Base-by-base conservation (phyloP, 2,329 filamentous ascomycete species). In the Botrytis squamosa region DNA sequence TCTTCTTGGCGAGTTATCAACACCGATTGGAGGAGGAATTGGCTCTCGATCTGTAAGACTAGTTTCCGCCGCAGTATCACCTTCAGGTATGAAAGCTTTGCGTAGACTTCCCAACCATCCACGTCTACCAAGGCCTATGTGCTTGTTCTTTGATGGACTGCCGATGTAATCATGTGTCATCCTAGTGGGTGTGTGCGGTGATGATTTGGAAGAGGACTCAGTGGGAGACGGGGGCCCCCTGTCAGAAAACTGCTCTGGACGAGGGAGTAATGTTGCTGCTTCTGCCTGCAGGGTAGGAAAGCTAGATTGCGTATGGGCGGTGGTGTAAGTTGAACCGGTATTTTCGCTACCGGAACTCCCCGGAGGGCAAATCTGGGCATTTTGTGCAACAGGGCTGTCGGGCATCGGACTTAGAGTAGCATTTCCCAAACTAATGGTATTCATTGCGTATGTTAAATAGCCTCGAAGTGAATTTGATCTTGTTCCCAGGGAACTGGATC, bases 31-130 rank as follows among this genome's bases (percentile, higher is more conserved):
- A 5, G 79, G 77, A 10, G 81, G 80, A 42, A 72, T 76, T 20
- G 71, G 64, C 33, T 77, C 76, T 71, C 74, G 64, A 63, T 59
- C 74, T 9, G 62, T 36, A 38, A 70, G 42, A 64, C 63, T 69
- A 0, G 64, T 16, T 18, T 69, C 63, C 12, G 42, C 66, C 10
- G 68, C 40, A 22, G 55, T 44, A 6, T 63, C 71, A 18, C 55
- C 57, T 70, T 69, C 72, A 2, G 64, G 46, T 44, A 71, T 75
- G 44, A 81, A 80, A 2, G 78, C 81, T 65, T 76, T 74, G 9
- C 88, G 86, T 33, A 94, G 81, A 66, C 89, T 92, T 36, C 91
- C 91, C 18, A 94, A 84, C 90, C 91, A 93, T 82, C 60, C 76
- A 38, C 74, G 74, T 72, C 76, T 75, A 33, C 75, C 73, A 7